Conservation (phyloP, 2,329 filamentous ascomycete species). For the Tolypocladium pustulatum region DNA sequence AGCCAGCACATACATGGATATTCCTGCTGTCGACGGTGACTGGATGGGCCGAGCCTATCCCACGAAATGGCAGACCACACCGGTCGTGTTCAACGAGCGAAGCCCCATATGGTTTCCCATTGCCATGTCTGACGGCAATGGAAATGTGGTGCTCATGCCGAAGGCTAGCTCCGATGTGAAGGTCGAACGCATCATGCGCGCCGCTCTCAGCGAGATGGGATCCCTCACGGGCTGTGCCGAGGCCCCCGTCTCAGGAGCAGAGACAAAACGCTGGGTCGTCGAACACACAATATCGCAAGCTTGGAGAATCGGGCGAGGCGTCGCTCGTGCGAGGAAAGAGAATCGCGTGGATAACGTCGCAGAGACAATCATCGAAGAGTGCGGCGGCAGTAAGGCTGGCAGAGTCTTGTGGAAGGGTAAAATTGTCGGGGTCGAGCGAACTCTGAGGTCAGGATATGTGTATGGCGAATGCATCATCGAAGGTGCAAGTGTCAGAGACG, state of each 20-base stretch:
- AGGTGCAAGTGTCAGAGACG: constrained; percentile 29
- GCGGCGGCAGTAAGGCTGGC: constrained; percentile 40
- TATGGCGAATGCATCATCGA: constrained; percentile 50
- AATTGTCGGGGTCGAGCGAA: constrained; percentile 49
- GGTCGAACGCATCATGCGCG: constrained; percentile 38
- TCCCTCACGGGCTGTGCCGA: constrained; percentile 39
- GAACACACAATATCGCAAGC: constrained; percentile 41
- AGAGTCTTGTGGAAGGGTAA: constrained; percentile 54
- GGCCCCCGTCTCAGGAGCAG: constrained; percentile 34
- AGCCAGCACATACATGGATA: constrained; percentile 38
- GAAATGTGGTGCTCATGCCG: constrained; percentile 39
- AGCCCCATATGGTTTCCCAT: constrained; percentile 33
- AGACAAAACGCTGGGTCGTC: constrained; percentile 40
- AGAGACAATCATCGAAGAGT: constrained; percentile 47
- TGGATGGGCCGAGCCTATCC: constrained; percentile 48
- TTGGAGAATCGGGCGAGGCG: constrained; percentile 50
- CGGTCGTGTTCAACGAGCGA: constrained; percentile 38
- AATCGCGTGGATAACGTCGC: constrained; percentile 44
- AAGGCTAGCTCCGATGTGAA: constrained; percentile 33
- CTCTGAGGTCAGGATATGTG: constrained; percentile 44
- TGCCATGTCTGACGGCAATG: constrained; percentile 40
- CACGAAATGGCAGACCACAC: constrained; percentile 44
- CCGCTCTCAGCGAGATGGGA: constrained; percentile 44
- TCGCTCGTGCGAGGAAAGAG: constrained; percentile 35
- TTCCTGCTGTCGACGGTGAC: constrained; percentile 42